Evolutionary conservation across 2,329 filamentous ascomycete species (phyloP).

Genomic region (Cercospora brassicicola): DNA sequence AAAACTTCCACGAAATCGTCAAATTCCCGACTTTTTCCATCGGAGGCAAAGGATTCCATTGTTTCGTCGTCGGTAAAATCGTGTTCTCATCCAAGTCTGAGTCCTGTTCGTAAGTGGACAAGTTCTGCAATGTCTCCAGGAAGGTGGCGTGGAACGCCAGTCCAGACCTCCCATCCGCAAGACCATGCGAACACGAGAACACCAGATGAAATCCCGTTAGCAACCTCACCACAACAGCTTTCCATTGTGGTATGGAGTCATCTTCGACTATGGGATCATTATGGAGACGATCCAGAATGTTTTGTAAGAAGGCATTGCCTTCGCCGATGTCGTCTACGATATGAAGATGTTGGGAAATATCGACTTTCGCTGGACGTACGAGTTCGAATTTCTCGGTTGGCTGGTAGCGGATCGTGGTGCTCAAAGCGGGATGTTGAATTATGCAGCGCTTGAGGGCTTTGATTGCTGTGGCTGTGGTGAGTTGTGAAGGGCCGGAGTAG

Average conservation of each 20-base stretch:
- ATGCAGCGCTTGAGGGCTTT: slow-evolving; percentile 45
- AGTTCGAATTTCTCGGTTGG: slow-evolving; percentile 44
- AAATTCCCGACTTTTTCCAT: slow-evolving; percentile 45
- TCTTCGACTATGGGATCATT: slow-evolving; percentile 38
- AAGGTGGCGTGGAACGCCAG: slow-evolving; percentile 48
- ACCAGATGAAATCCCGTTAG: slow-evolving; percentile 30
- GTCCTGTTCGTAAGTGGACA: neutral
- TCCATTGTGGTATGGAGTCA: slow-evolving; percentile 45
- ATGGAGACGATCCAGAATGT: slow-evolving; percentile 36
- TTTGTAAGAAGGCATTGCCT: slow-evolving; percentile 29
- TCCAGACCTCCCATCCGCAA: slow-evolving; percentile 49
- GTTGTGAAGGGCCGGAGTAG: slow-evolving; percentile 32
- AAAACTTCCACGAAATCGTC: slow-evolving; percentile 48
- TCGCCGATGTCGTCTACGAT: slow-evolving; percentile 28
- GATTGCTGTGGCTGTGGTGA: slow-evolving; percentile 27
- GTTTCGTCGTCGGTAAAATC: slow-evolving; percentile 20
- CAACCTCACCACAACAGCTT: slow-evolving; percentile 15
- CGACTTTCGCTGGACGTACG: slow-evolving; percentile 35
- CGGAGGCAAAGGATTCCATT: slow-evolving; percentile 33
- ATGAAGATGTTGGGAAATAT: slow-evolving; percentile 46
- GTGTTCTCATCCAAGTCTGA: neutral
- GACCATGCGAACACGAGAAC: slow-evolving; percentile 48
- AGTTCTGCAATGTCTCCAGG: slow-evolving; percentile 31
- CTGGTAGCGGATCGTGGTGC: slow-evolving; percentile 40
- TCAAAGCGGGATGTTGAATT: slow-evolving; percentile 42